Percentiles rank a stretch among this genome's conserved stretches.
phyloP scores from a whole-genome alignment of 306 rosid species.

The Aeschynomene evenia region DNA sequence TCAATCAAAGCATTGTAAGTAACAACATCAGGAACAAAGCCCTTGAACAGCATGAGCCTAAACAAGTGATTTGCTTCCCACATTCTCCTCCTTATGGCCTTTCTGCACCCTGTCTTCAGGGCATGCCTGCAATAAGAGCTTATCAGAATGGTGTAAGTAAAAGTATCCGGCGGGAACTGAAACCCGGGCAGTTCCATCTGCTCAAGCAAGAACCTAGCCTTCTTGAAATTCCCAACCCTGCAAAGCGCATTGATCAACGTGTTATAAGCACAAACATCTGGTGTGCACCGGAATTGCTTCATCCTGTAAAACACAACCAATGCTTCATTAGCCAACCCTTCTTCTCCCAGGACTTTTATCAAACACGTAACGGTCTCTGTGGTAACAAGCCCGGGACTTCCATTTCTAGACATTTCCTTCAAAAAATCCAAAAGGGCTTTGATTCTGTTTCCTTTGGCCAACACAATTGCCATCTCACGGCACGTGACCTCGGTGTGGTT shows the following conservation, averaged over 20 bases:
- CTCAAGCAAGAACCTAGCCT: conserved; percentile 68
- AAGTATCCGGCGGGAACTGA: conserved; percentile 68
- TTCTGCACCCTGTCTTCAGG: conserved; percentile 65
- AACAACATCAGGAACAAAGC: conserved; percentile 79
- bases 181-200: conserved; percentile 93
- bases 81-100: conserved; percentile 73
- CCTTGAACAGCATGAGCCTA: conserved; percentile 76
- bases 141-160: conserved; percentile 71
- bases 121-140: conserved; percentile 69
- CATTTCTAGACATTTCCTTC: conserved; percentile 46
- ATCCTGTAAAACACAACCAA: conserved; percentile 62
- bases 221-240: conserved; percentile 63
- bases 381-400: conserved; percentile 43
- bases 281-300: conserved; percentile 69
- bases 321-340: conserved; percentile 72
- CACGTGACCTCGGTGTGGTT: conserved; percentile 61
- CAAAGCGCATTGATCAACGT: conserved; percentile 63
- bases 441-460: conserved; percentile 53
- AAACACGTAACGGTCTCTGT: conserved; percentile 72
- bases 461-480: conserved; percentile 70
- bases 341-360: conserved; percentile 83
- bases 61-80: conserved; percentile 86
- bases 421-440: conserved; percentile 66
- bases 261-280: conserved; percentile 71
- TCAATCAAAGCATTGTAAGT: conserved; percentile 80